Evolutionary conservation across 257 asterid genomes (phyloP).

Genomic region (Cordia subcordata): DNA sequence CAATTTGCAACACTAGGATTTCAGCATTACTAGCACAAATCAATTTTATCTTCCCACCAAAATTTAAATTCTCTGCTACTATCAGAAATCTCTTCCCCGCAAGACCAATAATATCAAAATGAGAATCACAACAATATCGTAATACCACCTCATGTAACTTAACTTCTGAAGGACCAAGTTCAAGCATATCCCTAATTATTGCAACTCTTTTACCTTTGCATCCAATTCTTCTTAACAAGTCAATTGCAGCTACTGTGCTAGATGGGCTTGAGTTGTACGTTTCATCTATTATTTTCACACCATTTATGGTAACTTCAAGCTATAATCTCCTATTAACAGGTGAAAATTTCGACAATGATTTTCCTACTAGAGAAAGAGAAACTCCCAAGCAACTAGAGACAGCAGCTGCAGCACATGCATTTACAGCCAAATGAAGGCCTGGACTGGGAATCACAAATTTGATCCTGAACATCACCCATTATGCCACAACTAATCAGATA

Average conservation of each 20-base stretch:
- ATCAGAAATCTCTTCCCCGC: conserved; percentile 23
- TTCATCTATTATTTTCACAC: conserved; percentile 26
- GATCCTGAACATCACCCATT: conserved; percentile 17
- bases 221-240: conserved; percentile 19
- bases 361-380: conserved; percentile 25
- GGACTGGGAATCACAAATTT: conserved; percentile 25
- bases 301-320: conserved; percentile 21
- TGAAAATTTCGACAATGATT: conserved; percentile 19
- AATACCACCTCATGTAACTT: conserved; percentile 25
- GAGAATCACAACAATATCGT: conserved; percentile 15
- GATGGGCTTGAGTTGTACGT: conserved; percentile 30
- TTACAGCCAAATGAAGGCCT: conserved; percentile 29
- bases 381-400: conserved; percentile 26
- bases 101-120: conserved; percentile 20
- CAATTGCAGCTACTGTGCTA: conserved; percentile 28
- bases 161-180: conserved; percentile 33
- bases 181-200: conserved; percentile 43
- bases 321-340: conserved; percentile 26
- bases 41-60: conserved; percentile 10
- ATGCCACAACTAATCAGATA: background rate
- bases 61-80: conserved; percentile 23
- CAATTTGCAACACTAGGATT: conserved; percentile 1
- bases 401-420: conserved; percentile 44
- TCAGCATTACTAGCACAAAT: conserved; percentile 5
- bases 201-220: conserved; percentile 35